A percentile compares a stretch with the other conserved stretches of the same genome.
phyloP scores from a whole-genome alignment of 768 basidiomycete genomes.

The Boletus fagicola region DNA sequence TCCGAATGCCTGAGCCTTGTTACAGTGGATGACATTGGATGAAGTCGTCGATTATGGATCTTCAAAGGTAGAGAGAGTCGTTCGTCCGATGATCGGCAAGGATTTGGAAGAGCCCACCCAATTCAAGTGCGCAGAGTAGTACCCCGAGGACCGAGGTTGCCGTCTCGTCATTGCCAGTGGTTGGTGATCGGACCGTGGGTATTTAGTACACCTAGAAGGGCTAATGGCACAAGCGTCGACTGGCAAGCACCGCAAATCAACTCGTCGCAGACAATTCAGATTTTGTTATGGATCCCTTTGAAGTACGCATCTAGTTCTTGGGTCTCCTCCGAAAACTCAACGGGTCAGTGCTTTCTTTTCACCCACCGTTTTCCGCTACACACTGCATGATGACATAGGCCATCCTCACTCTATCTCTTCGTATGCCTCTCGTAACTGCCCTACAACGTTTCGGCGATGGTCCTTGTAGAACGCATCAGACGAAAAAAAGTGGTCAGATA shows the following conservation, averaged over 20 bases:
- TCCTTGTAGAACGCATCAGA: slow-evolving; percentile 79
- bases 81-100: too few species aligned
- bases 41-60: background rate
- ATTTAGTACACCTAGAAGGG: too few species aligned
- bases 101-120: too few species aligned
- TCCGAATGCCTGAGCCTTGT: too few species aligned
- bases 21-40: too few species aligned
- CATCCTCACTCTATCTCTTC: too few species aligned
- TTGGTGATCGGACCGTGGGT: too few species aligned
- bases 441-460: background rate
- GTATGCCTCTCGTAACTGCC: background rate
- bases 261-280: too few species aligned
- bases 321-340: slow-evolving; percentile 58
- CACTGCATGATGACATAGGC: background rate
- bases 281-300: slow-evolving; percentile 53
- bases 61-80: background rate
- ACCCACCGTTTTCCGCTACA: too few species aligned
- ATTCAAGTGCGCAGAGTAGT: too few species aligned
- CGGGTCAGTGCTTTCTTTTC: slow-evolving; percentile 43
- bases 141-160: too few species aligned
- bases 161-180: too few species aligned
- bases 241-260: background rate
- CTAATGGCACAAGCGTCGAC: background rate
- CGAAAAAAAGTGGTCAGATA: slow-evolving; percentile 85
- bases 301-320: slow-evolving; percentile 75